A percentile compares a stretch with the other conserved stretches of the same genome.
Evolutionary conservation across 73 alveolate species (phyloP).

Genomic region (Effrenium voratum): DNA sequence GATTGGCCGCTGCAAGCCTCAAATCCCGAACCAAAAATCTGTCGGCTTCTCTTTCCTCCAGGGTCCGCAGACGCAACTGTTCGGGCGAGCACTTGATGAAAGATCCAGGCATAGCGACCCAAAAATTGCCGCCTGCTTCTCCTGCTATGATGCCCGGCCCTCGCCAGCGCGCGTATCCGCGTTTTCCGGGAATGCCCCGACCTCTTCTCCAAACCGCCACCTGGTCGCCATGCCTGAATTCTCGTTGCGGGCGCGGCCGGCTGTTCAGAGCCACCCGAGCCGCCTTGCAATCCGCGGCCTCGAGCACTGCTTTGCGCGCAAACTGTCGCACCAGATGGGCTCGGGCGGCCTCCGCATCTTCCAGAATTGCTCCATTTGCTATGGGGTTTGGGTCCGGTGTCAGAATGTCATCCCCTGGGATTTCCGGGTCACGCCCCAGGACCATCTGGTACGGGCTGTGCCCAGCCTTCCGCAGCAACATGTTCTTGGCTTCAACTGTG

Average conservation of each 20-base stretch:
- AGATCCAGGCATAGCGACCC: conserved; percentile 15
- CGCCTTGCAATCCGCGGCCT: not conserved
- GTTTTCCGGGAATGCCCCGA: not conserved
- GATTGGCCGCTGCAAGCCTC: not conserved
- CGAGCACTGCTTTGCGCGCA: not conserved
- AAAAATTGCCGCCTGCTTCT: not conserved
- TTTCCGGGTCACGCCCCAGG: not conserved
- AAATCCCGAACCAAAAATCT: conserved; percentile 11
- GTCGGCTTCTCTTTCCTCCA: conserved; percentile 10
- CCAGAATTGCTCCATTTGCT: not conserved
- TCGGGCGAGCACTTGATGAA: conserved; percentile 17
- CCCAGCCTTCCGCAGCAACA: not conserved
- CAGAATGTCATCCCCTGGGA: not conserved
- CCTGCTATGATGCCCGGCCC: conserved; percentile 38
- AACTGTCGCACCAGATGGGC: not conserved
- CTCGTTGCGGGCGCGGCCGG: conserved; percentile 6
- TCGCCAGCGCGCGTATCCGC: not conserved
- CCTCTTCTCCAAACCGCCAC: conserved; percentile 27
- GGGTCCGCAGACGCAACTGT: not conserved
- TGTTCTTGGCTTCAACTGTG: not conserved
- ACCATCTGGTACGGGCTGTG: conserved; percentile 9
- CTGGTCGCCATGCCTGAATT: not conserved
- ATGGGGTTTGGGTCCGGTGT: not conserved
- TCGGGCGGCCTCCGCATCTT: not conserved
- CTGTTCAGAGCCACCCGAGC: not conserved